Percentiles rank a stretch among this genome's conserved stretches.
phyloP scores from a whole-genome alignment of 306 rosid species.

The Inga laurina region DNA sequence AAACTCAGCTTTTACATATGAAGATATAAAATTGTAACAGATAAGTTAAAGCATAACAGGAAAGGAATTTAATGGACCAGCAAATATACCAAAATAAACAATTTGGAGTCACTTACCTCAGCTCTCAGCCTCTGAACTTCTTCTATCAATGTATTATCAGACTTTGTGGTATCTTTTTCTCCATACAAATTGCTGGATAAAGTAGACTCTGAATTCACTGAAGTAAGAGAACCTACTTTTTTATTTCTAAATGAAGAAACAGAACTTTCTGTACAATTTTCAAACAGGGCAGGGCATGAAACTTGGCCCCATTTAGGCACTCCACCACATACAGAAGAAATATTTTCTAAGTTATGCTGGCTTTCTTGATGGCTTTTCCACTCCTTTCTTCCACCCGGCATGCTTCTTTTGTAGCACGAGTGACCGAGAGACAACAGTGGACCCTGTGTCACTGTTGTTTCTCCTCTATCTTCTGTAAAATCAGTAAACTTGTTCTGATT shows the following conservation, averaged over 20 bases:
- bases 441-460: slow-evolving; percentile 50
- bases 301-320: slow-evolving; percentile 82
- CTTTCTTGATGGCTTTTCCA: slow-evolving; percentile 49
- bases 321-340: slow-evolving; percentile 43
- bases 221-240: slow-evolving; percentile 39
- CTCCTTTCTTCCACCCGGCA: slow-evolving; percentile 51
- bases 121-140: slow-evolving; percentile 65
- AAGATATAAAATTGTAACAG: neutral
- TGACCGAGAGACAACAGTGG: slow-evolving; percentile 49
- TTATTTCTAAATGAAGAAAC: slow-evolving; percentile 42
- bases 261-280: slow-evolving; percentile 43
- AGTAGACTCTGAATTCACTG: slow-evolving; percentile 32
- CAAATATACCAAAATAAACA: neutral
- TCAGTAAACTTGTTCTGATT: slow-evolving; percentile 45
- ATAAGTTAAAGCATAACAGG: neutral
- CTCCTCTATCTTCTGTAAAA: slow-evolving; percentile 55
- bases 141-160: slow-evolving; percentile 57
- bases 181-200: slow-evolving; percentile 12
- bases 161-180: slow-evolving; percentile 38
- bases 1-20: neutral
- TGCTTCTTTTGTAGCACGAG: slow-evolving; percentile 54
- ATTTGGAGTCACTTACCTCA: slow-evolving; percentile 49
- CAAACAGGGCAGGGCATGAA: slow-evolving; percentile 55
- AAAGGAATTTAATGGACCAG: neutral
- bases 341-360: slow-evolving; percentile 42